These are phyloP conservation scores for Thalassiosira livingstoniorum DNA, from an alignment of 352 stramenopile species.

Conservation along the genomic window DNA sequence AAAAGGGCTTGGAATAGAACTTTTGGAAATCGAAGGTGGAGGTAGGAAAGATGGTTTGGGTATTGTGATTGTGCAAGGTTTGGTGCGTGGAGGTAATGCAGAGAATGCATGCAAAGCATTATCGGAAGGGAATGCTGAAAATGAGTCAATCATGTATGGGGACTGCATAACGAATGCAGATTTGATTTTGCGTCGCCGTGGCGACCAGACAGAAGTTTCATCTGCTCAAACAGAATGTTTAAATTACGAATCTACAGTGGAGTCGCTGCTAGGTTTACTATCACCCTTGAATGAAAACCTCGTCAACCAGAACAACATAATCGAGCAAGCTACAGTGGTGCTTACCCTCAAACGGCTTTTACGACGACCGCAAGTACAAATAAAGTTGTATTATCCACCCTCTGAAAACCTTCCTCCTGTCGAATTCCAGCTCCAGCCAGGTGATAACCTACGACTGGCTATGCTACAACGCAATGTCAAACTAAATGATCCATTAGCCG, in stretches of 20 bases:
- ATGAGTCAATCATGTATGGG: constrained; percentile 44
- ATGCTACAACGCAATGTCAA: constrained; percentile 75
- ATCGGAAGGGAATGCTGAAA: neutral
- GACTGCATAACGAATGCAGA: constrained; percentile 40
- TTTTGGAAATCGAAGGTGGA: constrained; percentile 75
- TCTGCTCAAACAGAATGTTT: constrained; percentile 70
- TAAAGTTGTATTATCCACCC: constrained; percentile 79
- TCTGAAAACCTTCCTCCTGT: constrained; percentile 60
- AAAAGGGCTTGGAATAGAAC: constrained; percentile 71
- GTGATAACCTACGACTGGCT: constrained; percentile 79
- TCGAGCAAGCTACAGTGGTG: constrained; percentile 52
- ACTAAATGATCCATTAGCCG: constrained; percentile 76
- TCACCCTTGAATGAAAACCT: constrained; percentile 36
- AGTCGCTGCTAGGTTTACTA: constrained; percentile 62
- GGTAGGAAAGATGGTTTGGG: constrained; percentile 78
- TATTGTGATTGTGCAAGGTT: constrained; percentile 72
- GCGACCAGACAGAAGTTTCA: constrained; percentile 40
- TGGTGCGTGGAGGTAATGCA: constrained; percentile 62
- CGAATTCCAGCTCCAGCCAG: constrained; percentile 71
- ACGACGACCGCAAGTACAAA: constrained; percentile 71
- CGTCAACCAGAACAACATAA: constrained; percentile 1
- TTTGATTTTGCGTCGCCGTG: constrained; percentile 22
- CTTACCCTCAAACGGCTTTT: constrained; percentile 76
- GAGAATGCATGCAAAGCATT: constrained; percentile 29
- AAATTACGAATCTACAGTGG: constrained; percentile 77